Percentiles rank a stretch among this genome's conserved stretches.
Evolutionary conservation across 2,329 filamentous ascomycete genomes (phyloP).

Genomic region (Fusarium albosuccineum): DNA sequence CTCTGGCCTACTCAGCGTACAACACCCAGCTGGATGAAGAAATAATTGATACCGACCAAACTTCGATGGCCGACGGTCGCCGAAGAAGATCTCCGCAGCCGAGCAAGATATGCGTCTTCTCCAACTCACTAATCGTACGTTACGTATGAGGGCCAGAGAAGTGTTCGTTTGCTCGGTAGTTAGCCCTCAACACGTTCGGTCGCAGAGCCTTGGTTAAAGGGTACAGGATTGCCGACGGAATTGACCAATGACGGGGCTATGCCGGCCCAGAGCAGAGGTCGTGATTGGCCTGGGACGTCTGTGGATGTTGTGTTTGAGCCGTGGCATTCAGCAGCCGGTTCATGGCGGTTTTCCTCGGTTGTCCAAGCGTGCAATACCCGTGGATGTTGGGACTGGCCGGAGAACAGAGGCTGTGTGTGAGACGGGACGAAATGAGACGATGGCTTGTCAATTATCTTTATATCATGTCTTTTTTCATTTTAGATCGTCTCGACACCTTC

Average conservation of each 20-base stretch:
- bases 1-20: not conserved
- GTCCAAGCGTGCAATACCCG: conserved; percentile 29
- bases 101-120: not conserved
- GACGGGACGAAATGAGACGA: not conserved
- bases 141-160: conserved; percentile 14
- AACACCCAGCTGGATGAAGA: not conserved
- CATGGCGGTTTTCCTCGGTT: conserved; percentile 53
- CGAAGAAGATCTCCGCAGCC: conserved; percentile 30
- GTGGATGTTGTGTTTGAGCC: conserved; percentile 20
- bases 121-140: conserved; percentile 8
- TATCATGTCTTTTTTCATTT: not conserved
- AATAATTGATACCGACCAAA: not conserved
- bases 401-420: not conserved
- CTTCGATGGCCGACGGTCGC: conserved; percentile 42
- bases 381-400: not conserved
- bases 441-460: not conserved
- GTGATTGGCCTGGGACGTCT: conserved; percentile 29
- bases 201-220: conserved; percentile 46
- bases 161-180: conserved; percentile 10
- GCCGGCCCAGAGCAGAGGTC: conserved; percentile 16
- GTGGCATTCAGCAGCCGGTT: conserved; percentile 39
- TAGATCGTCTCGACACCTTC: not conserved
- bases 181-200: conserved; percentile 14
- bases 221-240: conserved; percentile 44
- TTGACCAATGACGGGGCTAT: conserved; percentile 48